phyloP scores from a whole-genome alignment of 2,329 filamentous ascomycete genomes.

The Orbilia javanica region DNA sequence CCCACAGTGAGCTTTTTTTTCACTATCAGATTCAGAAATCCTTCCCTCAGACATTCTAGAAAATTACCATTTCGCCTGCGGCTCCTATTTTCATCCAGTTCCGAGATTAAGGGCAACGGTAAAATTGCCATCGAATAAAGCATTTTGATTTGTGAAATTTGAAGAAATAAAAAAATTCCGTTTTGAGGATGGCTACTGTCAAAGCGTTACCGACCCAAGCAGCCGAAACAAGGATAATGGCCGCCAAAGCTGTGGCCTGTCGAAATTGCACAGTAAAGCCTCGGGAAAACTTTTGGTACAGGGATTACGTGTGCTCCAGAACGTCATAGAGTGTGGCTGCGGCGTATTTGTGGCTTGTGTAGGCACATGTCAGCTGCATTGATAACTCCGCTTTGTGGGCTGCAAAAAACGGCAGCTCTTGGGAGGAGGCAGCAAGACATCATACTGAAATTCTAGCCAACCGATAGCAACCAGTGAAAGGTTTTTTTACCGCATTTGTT shows the following conservation, averaged over 20 bases:
- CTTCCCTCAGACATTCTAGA: constrained; percentile 36
- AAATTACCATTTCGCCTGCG: constrained; percentile 34
- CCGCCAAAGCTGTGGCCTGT: constrained; percentile 29
- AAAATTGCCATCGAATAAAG: constrained; percentile 12
- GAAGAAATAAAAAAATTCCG: constrained; percentile 29
- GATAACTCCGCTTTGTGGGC: constrained; percentile 47
- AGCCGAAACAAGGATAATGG: constrained; percentile 20
- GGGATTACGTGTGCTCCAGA: constrained; percentile 34
- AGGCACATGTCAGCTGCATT: constrained; percentile 4
- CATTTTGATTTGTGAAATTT: constrained; percentile 18
- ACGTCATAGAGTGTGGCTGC: constrained; percentile 15
- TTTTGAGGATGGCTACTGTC: constrained; percentile 10
- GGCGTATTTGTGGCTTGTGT: constrained; percentile 29
- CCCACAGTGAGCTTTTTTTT: constrained; percentile 21
- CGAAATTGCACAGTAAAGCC: background rate
- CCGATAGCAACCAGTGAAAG: constrained; percentile 36
- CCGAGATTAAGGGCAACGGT: constrained; percentile 27
- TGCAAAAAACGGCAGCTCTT: constrained; percentile 41
- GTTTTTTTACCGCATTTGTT: constrained; percentile 34
- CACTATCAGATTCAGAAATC: constrained; percentile 33
- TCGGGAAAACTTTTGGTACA: constrained; percentile 23
- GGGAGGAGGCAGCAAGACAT: constrained; percentile 41
- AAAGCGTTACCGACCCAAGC: constrained; percentile 27
- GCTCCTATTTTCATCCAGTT: constrained; percentile 22
- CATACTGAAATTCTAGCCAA: constrained; percentile 32